Percentiles rank a stretch among this genome's conserved stretches.
Evolutionary conservation across 1,284 basidiomycete species (phyloP).

Genomic region (Peniophora sp.): DNA sequence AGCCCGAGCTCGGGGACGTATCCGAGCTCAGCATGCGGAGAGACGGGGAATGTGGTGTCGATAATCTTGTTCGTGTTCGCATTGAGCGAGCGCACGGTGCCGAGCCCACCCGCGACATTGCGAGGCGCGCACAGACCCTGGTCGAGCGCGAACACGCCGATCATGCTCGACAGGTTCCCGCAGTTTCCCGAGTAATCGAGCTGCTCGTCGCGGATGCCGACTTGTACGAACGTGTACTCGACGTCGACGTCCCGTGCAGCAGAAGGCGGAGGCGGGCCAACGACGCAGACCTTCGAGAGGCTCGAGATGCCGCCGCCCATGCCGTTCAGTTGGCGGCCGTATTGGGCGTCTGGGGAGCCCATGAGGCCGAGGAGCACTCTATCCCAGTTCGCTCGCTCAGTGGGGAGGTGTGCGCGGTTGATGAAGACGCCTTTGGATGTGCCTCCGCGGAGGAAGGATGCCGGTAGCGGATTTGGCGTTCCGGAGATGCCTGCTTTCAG

Average conservation of each 20-base stretch:
- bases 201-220: slow-evolving; percentile 45
- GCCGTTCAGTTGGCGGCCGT: slow-evolving; percentile 73
- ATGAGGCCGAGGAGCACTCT: slow-evolving; percentile 68
- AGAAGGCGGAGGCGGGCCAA: slow-evolving; percentile 36
- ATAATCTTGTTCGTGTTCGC: slow-evolving; percentile 63
- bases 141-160: slow-evolving; percentile 61
- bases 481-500: too few relatives aligned
- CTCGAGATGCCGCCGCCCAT: slow-evolving; percentile 80
- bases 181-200: slow-evolving; percentile 66
- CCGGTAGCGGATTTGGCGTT: slow-evolving; percentile 40
- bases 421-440: slow-evolving; percentile 78
- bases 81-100: slow-evolving; percentile 52
- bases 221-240: slow-evolving; percentile 57
- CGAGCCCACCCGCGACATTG: slow-evolving; percentile 3
- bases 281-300: slow-evolving; percentile 74
- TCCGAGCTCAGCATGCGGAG: slow-evolving; percentile 10
- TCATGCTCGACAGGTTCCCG: slow-evolving; percentile 60
- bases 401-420: slow-evolving; percentile 42
- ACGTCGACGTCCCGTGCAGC: slow-evolving; percentile 35
- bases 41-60: slow-evolving; percentile 56
- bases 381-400: slow-evolving; percentile 41
- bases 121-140: slow-evolving; percentile 40
- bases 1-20: slow-evolving; percentile 36
- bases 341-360: slow-evolving; percentile 73
- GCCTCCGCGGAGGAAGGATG: slow-evolving; percentile 62